Base-by-base conservation (phyloP, 805 yeast genomes). In the Pichia ethanolica region DNA sequence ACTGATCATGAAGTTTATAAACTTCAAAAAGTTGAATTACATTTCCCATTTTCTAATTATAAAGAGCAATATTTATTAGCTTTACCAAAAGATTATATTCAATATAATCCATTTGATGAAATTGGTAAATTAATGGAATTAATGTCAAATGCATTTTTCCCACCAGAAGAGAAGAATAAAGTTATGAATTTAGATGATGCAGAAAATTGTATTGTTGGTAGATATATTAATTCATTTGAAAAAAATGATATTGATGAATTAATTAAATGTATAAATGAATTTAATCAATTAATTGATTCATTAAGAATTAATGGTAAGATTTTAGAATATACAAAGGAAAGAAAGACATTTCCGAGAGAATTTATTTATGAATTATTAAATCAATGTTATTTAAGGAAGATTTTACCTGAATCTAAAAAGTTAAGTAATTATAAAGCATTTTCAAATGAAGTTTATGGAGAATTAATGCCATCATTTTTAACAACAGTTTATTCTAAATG, bases 401-500 rank as follows among this genome's bases (percentile, higher is more conserved):
- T 90, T 7, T 81, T 95, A 1, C 93, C 95, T 0, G 75, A 82
- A 35, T 80, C 85, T 0, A 69, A 71, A 14, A 78, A 78, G 48
- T 70, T 90, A 48, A 75, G 82, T 47, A 71, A 78, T 4, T 90
- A 90, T 64, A 81, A 82, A 60, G 95, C 96, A 0, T 90, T 90
- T 62, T 86, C 96, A 7, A 89, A 86, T 55, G 86, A 82, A 59
- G 96, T 89, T 0, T 90, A 90, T 64, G 97, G 97, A 9, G 97
- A 90, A 65, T 69, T 90, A 50, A 71, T 90, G 62, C 97, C 97
- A 1, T 70, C 73, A 5, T 87, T 90, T 56, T 71, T 86, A 39
- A 75, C 89, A 39, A 79, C 74, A 56, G 83, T 86, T 4, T 85
- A 83, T 59, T 62, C 69, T 6, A 72, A 80, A 56, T 83, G 89